A percentile compares a stretch with the other conserved stretches of the same genome.
Evolutionary conservation across 2,329 filamentous ascomycete species (phyloP).

Genomic region (Xylaria sp.): DNA sequence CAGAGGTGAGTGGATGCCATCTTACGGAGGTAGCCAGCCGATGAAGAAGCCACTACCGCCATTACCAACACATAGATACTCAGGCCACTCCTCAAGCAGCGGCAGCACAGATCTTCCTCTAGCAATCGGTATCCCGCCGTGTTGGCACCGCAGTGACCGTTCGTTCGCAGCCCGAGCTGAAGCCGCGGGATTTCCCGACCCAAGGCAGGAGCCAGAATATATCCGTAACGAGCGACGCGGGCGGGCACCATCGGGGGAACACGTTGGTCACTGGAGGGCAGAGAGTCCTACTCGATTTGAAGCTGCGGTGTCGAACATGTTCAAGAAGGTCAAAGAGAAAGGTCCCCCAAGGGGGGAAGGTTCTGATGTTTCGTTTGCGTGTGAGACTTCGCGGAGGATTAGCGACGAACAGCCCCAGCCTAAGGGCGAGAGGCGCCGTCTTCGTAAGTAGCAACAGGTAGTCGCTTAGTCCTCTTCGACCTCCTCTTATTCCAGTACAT

Average conservation of each 20-base stretch:
- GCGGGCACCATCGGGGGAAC: not conserved
- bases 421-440: not conserved
- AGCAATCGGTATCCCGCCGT: conserved; percentile 24
- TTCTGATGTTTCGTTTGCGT: conserved; percentile 39
- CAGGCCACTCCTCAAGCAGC: conserved; percentile 7
- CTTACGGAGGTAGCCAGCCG: conserved; percentile 25
- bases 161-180: conserved; percentile 1
- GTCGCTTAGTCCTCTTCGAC: not conserved
- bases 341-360: conserved; percentile 1
- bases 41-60: conserved; percentile 29
- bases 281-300: conserved; percentile 8
- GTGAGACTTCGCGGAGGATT: conserved; percentile 24
- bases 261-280: not conserved
- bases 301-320: conserved; percentile 9
- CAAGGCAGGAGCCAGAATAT: conserved; percentile 6
- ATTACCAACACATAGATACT: conserved; percentile 21
- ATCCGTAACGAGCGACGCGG: not conserved
- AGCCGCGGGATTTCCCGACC: not conserved
- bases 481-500: not conserved
- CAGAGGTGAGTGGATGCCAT: conserved; percentile 6
- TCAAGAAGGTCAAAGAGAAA: conserved; percentile 19
- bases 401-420: not conserved
- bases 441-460: conserved; percentile 25
- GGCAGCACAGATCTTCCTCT: conserved; percentile 22
- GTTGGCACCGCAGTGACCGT: not conserved